Base-by-base conservation (phyloP, 2,329 filamentous ascomycete genomes). In the Hymenoscyphus repandus region DNA sequence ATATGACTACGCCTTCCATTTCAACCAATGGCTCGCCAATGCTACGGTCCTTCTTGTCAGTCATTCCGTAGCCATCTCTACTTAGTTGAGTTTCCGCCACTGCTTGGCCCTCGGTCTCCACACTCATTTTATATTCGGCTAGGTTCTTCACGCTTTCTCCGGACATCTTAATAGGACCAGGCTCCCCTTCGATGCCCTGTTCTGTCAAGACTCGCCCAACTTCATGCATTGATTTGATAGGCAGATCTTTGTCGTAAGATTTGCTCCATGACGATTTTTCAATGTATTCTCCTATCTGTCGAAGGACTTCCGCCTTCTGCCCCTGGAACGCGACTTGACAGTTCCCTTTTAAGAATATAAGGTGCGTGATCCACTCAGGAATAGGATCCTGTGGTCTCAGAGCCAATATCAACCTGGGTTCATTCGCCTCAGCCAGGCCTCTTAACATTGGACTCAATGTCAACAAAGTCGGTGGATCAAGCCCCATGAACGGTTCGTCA, bases 401-500 rank as follows among this genome's bases (percentile, higher is more conserved):
- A 39, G 85, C 86, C 34, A 97, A 70, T 2, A 97, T 74, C 20
- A 97, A 72, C 31, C 89, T 77, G 0, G 90, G 91, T 6, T 74
- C 76, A 12, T 79, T 79, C 44, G 76, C 77, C 52, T 79, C 75
- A 0, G 90, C 87, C 50, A 96, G 70, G 0, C 75, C 75, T 56
- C 81, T 72, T 18, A 96, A 72, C 42, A 97, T 73, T 0, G 77
- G 75, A 37, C 87, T 92, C 58, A 97, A 71, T 1, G 79, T 79
- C 11, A 78, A 75, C 11, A 88, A 79, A 0, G 90, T 95, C 5
- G 84, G 85, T 12, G 92, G 93, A 68, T 97, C 93, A 13, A 99
- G 74, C 0, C 93, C 92, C 88, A 96, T 95, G 64, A 96, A 96
- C 1, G 93, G 92, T 62, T 96, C 92, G 69, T 99, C 93, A 2